Percentiles rank a stretch among this genome's conserved stretches.
These are phyloP conservation scores for Nicotiana noctiflora DNA, from an alignment of 257 asterid genomes.

Conservation along the genomic window DNA sequence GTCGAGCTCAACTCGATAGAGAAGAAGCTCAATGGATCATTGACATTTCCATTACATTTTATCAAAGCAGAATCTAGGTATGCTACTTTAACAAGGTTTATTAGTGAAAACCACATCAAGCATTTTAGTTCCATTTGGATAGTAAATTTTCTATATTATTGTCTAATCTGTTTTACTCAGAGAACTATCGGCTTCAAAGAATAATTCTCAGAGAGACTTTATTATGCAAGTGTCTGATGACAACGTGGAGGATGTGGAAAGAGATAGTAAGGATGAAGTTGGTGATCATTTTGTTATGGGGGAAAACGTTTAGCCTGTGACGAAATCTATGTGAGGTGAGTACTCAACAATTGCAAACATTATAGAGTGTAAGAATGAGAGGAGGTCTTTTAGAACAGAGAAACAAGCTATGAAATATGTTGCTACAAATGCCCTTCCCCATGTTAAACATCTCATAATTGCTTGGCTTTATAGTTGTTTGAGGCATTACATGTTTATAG, in stretches of 20 bases:
- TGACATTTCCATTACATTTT: conserved; percentile 33
- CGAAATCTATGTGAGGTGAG: conserved; percentile 55
- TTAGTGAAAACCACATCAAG: background rate
- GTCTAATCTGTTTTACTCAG: conserved; percentile 22
- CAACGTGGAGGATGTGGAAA: conserved; percentile 22
- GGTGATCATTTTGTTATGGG: conserved; percentile 17
- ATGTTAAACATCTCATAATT: background rate
- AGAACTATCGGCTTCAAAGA: conserved; percentile 28
- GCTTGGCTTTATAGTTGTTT: background rate
- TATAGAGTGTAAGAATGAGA: background rate
- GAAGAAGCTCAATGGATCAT: conserved; percentile 25
- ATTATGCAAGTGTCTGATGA: conserved; percentile 41
- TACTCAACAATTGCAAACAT: background rate
- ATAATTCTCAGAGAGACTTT: conserved; percentile 33
- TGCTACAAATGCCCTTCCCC: background rate
- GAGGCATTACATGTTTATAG: background rate
- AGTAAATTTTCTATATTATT: conserved; percentile 6
- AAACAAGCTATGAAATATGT: background rate
- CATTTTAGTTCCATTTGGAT: background rate
- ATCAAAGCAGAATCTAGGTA: conserved; percentile 49
- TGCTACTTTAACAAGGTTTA: background rate
- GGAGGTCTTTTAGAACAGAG: background rate
- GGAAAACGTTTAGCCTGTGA: conserved; percentile 50
- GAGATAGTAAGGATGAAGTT: conserved; percentile 10
- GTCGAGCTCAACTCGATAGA: conserved; percentile 54